These are phyloP conservation scores for Fimicolochytrium jonesii DNA, from an alignment of 192 early-diverging fungal genomes.

Conservation along the genomic window DNA sequence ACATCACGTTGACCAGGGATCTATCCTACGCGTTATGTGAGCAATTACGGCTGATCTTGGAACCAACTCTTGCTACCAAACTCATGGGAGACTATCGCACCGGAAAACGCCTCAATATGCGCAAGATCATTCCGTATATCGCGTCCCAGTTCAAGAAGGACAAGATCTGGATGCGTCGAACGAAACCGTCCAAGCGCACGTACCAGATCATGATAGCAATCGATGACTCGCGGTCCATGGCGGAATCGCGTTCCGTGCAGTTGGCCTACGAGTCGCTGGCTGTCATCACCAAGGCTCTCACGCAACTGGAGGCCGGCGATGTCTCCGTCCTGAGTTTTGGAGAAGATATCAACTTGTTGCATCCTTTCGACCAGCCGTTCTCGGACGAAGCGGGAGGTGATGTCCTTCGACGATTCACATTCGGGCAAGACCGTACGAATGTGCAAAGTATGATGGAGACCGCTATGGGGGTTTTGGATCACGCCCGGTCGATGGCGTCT, in stretches of 20 bases:
- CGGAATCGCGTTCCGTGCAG: constrained; percentile 77
- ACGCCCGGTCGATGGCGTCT: constrained; percentile 50
- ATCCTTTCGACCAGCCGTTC: constrained; percentile 93
- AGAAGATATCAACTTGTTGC: constrained; percentile 76
- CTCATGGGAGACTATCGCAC: constrained; percentile 96
- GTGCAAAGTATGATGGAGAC: constrained; percentile 84
- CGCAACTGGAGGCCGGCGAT: constrained; percentile 93
- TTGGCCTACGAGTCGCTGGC: constrained; percentile 94
- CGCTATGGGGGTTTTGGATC: constrained; percentile 73
- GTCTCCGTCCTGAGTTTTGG: constrained; percentile 90
- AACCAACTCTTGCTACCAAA: constrained; percentile 94
- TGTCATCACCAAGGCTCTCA: constrained; percentile 85
- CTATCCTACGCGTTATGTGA: constrained; percentile 88
- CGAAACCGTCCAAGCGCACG: constrained; percentile 91
- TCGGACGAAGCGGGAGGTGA: constrained; percentile 84
- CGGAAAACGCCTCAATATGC: constrained; percentile 99
- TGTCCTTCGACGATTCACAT: constrained; percentile 86
- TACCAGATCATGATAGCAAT: constrained; percentile 98
- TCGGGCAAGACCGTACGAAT: constrained; percentile 81
- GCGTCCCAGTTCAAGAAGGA: constrained; percentile 99
- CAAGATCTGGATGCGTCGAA: constrained; percentile 98
- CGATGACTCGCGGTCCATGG: constrained; percentile 98
- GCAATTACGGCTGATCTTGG: constrained; percentile 91
- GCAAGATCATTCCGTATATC: constrained; percentile 99
- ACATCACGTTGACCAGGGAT: constrained; percentile 85